These are phyloP conservation scores for Diplogelasinospora grovesii DNA, from an alignment of 495 filamentous ascomycete species.

Conservation along the genomic window DNA sequence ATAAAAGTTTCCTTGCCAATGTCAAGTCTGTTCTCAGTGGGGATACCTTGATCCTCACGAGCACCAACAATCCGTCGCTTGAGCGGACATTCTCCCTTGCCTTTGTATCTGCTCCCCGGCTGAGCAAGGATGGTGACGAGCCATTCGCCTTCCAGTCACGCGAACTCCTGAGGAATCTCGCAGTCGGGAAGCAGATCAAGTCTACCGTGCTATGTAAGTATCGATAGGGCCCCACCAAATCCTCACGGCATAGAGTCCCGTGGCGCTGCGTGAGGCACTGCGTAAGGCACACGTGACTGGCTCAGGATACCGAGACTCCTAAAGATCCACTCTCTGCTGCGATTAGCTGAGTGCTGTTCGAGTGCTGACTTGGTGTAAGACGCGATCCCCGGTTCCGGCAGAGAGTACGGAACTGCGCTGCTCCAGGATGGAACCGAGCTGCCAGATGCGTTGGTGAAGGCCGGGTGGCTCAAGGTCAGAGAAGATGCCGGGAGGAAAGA, in stretches of 20 bases:
- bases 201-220: conserved; percentile 59
- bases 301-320: too few species aligned
- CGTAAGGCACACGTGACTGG: too few species aligned
- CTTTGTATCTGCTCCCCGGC: conserved; percentile 79
- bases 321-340: too few species aligned
- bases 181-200: conserved; percentile 80
- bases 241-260: too few species aligned
- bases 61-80: conserved; percentile 62
- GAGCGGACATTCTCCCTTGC: conserved; percentile 86
- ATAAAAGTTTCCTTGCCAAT: conserved; percentile 47
- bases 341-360: too few species aligned
- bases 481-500: conserved; percentile 88
- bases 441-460: conserved; percentile 71
- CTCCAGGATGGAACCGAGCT: conserved; percentile 67
- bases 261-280: too few species aligned
- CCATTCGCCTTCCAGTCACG: conserved; percentile 86
- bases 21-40: conserved; percentile 93
- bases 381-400: conserved; percentile 72
- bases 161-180: conserved; percentile 75
- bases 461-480: conserved; percentile 84
- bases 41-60: conserved; percentile 77
- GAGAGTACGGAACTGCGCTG: conserved; percentile 77
- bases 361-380: conserved; percentile 37
- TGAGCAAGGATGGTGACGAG: conserved; percentile 88
- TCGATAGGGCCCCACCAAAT: background rate